Percentiles rank a stretch among this genome's conserved stretches.
phyloP scores from a whole-genome alignment of 345 rosid genomes.

The Toxicodendron radicans region DNA sequence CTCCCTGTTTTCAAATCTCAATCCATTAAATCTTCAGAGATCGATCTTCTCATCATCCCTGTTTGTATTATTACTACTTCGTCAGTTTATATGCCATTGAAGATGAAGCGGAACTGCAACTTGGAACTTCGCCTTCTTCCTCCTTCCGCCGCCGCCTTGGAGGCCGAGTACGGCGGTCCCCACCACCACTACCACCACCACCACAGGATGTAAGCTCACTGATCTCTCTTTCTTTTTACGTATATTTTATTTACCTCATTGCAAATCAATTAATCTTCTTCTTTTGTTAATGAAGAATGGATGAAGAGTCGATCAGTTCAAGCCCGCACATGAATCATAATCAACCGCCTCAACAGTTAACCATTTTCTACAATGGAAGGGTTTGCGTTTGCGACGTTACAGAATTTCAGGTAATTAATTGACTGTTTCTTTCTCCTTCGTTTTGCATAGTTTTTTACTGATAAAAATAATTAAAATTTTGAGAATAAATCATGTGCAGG shows the following conservation, averaged over 20 bases:
- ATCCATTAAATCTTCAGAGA: background rate
- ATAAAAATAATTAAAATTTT: no score
- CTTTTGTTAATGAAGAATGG: conserved; percentile 18
- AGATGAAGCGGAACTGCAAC: conserved; percentile 47
- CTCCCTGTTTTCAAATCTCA: background rate
- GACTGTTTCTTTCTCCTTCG: background rate
- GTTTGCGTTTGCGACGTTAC: conserved; percentile 48
- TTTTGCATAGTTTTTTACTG: background rate
- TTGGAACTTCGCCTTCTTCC: conserved; percentile 46
- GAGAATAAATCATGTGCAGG: conserved; percentile 14
- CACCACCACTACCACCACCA: background rate
- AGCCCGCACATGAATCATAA: conserved; percentile 24
- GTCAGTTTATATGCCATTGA: no score
- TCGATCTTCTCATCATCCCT: background rate
- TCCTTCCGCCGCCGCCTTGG: background rate
- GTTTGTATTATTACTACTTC: no score
- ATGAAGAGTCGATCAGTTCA: conserved; percentile 8
- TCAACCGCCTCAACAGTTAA: conserved; percentile 30
- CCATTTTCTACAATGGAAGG: conserved; percentile 50
- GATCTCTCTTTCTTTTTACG: background rate
- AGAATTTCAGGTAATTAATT: conserved; percentile 38
- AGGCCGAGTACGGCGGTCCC: conserved; percentile 1
- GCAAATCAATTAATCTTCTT: background rate
- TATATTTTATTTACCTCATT: no score
- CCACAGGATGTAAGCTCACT: conserved; percentile 20